Percentiles rank a stretch among this genome's conserved stretches.
phyloP scores from a whole-genome alignment of 208 protist genomes.

The Trypanosoma scelopori region DNA sequence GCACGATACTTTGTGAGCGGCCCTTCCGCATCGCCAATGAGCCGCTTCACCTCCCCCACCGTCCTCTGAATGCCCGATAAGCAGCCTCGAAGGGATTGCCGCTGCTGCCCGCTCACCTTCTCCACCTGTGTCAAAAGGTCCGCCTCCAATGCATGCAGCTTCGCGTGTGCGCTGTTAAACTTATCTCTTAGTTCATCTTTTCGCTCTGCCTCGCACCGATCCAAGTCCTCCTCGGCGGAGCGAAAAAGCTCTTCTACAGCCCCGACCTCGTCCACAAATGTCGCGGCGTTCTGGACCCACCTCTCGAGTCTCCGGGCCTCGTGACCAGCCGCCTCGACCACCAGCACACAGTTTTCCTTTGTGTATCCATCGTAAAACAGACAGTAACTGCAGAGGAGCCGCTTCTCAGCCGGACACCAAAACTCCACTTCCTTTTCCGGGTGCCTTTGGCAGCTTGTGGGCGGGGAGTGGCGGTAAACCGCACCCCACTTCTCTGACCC shows the following conservation, averaged over 20 bases:
- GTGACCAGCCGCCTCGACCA: slow-evolving; percentile 47
- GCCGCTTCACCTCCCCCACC: slow-evolving; percentile 42
- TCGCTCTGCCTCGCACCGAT: slow-evolving; percentile 29
- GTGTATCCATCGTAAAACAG: slow-evolving; percentile 79
- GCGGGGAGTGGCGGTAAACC: neutral
- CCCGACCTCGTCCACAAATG: slow-evolving; percentile 61
- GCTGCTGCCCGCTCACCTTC: slow-evolving; percentile 27
- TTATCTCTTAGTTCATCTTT: slow-evolving; percentile 36
- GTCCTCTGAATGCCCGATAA: slow-evolving; percentile 35
- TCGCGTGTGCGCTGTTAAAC: slow-evolving; percentile 42
- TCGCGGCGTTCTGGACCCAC: slow-evolving; percentile 62
- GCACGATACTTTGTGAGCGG: slow-evolving; percentile 39
- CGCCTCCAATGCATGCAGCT: slow-evolving; percentile 46
- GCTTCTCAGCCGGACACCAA: slow-evolving; percentile 68
- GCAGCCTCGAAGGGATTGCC: slow-evolving; percentile 34
- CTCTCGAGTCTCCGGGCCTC: slow-evolving; percentile 50
- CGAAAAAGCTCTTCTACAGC: slow-evolving; percentile 57
- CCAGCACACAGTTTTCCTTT: slow-evolving; percentile 58
- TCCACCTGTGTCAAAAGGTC: slow-evolving; percentile 41
- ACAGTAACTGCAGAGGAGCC: slow-evolving; percentile 72
- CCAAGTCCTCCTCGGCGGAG: slow-evolving; percentile 49
- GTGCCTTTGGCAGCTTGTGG: slow-evolving; percentile 43
- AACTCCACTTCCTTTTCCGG: slow-evolving; percentile 70
- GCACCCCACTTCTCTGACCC: too few relatives aligned
- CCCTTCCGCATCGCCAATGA: slow-evolving; percentile 39